Base-by-base conservation (phyloP, 495 filamentous ascomycete genomes). In the Hypomontagnella submonticulosa region DNA sequence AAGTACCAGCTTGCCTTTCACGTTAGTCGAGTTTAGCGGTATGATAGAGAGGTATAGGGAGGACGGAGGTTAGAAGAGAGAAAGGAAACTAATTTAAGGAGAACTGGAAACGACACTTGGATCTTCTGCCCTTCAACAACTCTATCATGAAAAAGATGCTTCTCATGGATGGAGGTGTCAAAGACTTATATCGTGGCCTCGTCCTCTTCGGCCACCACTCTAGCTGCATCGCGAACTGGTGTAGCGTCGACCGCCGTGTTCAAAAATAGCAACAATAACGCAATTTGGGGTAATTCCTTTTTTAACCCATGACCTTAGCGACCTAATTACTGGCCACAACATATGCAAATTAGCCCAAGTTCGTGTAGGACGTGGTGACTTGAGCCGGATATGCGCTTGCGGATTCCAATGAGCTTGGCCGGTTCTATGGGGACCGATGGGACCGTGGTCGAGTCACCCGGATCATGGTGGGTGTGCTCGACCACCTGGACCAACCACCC, bases 1-100 rank as follows among this genome's bases (percentile, higher is more conserved):
- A 82, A 83, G 81, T 77, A 68, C 81, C 81, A 71, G 81, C 80
- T 83, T 81, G 81, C 78, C 72, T 75, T 74, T 76, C 69, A 71
- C 71, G 55, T 75, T 76, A 75, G 75, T 77, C 74, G 75, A 75
- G 64, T 73, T 66, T 71, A 69, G 73, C 58, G 70, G 50, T 48
- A 61, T 41, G 44, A 56, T 53, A 65, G 56, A 61, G 55, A 43
- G 50, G 53, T 51, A 62, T 57, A 38, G 46, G 57, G 48, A 49
- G 37, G 65, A 46, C 47, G 46, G 67, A 50, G 60, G 64, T 67
- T 68, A 66, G 53, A 69, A 49, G 19, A 30, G 34, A 53, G 49
- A 53, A 34, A 53, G 49, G 34, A 36, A 53, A 19, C 34, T 73
- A 66, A 65, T 76, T 71, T n/a, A n/a, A 67, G 72, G 69, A 69